These are phyloP conservation scores for Sinapis alba DNA, from an alignment of 441 rosid genomes.

Conservation along the genomic window DNA sequence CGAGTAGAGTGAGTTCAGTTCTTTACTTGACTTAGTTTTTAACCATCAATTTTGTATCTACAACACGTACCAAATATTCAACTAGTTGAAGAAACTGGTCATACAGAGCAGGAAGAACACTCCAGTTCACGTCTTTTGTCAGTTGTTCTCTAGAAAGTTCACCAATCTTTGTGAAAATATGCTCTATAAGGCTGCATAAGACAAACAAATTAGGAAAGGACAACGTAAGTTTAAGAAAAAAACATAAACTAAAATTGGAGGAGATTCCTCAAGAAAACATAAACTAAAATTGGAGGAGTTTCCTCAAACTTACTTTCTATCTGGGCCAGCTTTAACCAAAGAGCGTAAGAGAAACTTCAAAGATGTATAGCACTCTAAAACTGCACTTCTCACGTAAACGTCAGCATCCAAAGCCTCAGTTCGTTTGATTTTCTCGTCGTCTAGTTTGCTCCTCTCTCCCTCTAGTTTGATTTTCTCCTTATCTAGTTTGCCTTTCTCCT, in stretches of 20 bases:
- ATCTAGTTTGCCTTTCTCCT: too few species aligned
- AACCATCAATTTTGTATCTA: conserved; percentile 7
- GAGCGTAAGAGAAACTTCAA: conserved; percentile 51
- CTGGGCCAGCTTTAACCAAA: conserved; percentile 57
- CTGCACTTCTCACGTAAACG: conserved; percentile 65
- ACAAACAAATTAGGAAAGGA: neutral
- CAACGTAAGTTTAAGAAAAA: neutral
- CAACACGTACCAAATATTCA: conserved; percentile 50
- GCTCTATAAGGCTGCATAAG: conserved; percentile 43
- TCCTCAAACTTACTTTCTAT: conserved; percentile 47
- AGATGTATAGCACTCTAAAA: conserved; percentile 71
- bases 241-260: too few species aligned
- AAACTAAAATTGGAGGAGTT: too few species aligned
- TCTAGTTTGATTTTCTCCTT: conserved; percentile 58
- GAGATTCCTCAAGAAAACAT: too few species aligned
- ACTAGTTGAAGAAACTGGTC: conserved; percentile 50
- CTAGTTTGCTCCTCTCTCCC: conserved; percentile 51
- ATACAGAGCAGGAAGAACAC: conserved; percentile 60
- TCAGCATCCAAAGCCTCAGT: conserved; percentile 37
- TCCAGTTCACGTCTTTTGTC: conserved; percentile 49
- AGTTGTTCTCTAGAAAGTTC: too few species aligned
- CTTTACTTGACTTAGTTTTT: conserved; percentile 2
- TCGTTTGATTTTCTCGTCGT: too few species aligned
- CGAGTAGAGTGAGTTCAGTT: conserved; percentile 6
- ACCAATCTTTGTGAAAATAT: conserved; percentile 49